Percentiles rank a stretch among this genome's conserved stretches.
phyloP scores from a whole-genome alignment of 2,329 filamentous ascomycete species.

The Aspergillus glaucus region DNA sequence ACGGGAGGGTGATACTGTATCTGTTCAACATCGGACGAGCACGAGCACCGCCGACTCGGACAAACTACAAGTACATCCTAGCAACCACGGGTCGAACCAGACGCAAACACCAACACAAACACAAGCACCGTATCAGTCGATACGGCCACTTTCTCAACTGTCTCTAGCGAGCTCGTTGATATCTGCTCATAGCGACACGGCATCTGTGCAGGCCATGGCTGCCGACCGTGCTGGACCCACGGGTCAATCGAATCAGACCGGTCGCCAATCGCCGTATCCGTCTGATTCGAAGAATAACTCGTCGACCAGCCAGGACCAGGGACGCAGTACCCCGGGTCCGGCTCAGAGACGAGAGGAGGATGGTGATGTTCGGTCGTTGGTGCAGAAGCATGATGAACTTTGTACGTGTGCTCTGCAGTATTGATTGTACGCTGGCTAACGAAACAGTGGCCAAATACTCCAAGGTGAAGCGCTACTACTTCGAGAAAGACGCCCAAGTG shows the following conservation, averaged over 20 bases:
- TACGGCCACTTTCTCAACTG: constrained; percentile 17
- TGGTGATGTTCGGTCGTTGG: constrained; percentile 40
- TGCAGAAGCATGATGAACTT: constrained; percentile 41
- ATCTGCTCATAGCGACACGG: constrained; percentile 8
- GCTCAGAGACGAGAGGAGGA: constrained; percentile 33
- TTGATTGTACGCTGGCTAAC: neutral
- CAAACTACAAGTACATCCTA: no score
- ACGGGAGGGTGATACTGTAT: no score
- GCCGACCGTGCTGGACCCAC: neutral
- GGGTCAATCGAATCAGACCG: constrained; percentile 4
- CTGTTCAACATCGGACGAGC: no score
- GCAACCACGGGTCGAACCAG: neutral
- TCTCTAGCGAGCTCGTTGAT: constrained; percentile 8
- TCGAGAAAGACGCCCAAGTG: constrained; percentile 83
- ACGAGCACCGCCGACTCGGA: no score
- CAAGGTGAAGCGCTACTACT: constrained; percentile 96
- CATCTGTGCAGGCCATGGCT: constrained; percentile 1
- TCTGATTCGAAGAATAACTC: constrained; percentile 13
- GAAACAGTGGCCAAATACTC: constrained; percentile 83
- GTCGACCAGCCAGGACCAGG: constrained; percentile 31
- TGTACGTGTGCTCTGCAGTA: constrained; percentile 23
- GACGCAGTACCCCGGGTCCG: constrained; percentile 44
- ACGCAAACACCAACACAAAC: neutral
- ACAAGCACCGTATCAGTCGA: constrained; percentile 7
- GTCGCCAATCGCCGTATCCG: constrained; percentile 10